Base-by-base conservation (phyloP, 345 rosid genomes). In the Abelmoschus esculentus region DNA sequence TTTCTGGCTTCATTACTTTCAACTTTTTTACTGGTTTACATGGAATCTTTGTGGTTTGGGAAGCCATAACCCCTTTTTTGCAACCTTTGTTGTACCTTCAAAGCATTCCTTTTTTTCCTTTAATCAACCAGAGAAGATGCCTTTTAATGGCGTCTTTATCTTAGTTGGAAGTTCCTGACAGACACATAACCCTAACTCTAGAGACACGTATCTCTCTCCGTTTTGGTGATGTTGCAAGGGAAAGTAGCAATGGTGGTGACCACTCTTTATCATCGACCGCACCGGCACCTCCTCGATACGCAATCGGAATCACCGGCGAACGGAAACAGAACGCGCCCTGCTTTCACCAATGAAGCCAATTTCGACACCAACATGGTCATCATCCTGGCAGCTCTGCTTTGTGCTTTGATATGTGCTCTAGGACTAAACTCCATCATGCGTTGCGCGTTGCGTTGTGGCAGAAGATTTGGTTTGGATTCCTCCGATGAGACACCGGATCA, bases 301-400 rank as follows among this genome's bases (percentile, higher is more conserved):
- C 73, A 72, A 46, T 14, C 86, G 59, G 40, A 7, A 73, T 42
- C 59, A 52, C 73, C 74, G 60, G 67, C 61, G 42, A 77, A 77
- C 72, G 79, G 77, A 28, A 67, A 61, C 75, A 71, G 69, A 73
- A 34, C 78, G 0, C 73, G 76, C 0, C 57, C 66, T 5, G 32
- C 70, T 29, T 76, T 76, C 59, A 19, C 58, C 13, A 83, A 61
- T 3, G 86, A 86, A 73, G 84, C 88, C 14, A 86, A 80, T 63
- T 84, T 88, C 34, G 93, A 88, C 75, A 86, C 87, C 32, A 88
- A 86, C 90, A 86, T 88, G 93, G 93, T 88, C 66, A 83, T 88
- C 74, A 88, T 86, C 70, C 85, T 88, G 3, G 87, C 87, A 19
- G 93, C 93, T 59, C 71, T 88, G 62, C 83, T 88, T 15, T 86